A percentile compares a stretch with the other conserved stretches of the same genome.
phyloP scores from a whole-genome alignment of 352 stramenopile species.

The Phytopythium vexans region DNA sequence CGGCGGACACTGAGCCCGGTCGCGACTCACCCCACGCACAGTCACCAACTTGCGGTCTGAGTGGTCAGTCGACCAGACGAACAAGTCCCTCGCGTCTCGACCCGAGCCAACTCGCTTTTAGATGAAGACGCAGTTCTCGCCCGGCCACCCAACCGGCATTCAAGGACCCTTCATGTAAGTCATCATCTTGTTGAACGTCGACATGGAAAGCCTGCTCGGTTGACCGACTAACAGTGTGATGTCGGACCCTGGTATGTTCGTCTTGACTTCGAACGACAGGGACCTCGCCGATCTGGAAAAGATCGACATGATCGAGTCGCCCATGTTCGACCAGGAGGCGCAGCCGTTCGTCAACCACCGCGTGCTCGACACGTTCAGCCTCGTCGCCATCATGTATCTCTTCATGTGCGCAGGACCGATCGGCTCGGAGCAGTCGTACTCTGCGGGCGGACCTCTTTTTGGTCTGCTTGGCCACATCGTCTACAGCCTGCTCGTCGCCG shows the following conservation, averaged over 20 bases:
- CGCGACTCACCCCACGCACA: no score
- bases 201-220: neutral
- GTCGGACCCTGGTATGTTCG: no score
- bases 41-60: no score
- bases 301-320: slow-evolving; percentile 29
- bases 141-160: no score
- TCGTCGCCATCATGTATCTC: slow-evolving; percentile 33
- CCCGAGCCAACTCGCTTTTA: no score
- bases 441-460: slow-evolving; percentile 38
- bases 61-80: no score
- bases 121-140: no score
- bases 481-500: slow-evolving; percentile 81
- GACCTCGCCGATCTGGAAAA: slow-evolving; percentile 27
- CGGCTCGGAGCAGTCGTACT: slow-evolving; percentile 28
- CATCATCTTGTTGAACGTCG: no score
- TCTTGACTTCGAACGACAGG: slow-evolving; percentile 4
- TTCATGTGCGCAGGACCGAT: slow-evolving; percentile 33
- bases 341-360: slow-evolving; percentile 23
- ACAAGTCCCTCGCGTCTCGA: no score
- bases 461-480: slow-evolving; percentile 81
- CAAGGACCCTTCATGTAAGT: no score
- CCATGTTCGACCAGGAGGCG: slow-evolving; percentile 15
- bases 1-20: no score
- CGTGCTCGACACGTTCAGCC: slow-evolving; percentile 17
- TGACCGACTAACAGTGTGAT: slow-evolving; percentile 1